phyloP scores from a whole-genome alignment of 2,329 filamentous ascomycete genomes.

The Aspergillus sp. region DNA sequence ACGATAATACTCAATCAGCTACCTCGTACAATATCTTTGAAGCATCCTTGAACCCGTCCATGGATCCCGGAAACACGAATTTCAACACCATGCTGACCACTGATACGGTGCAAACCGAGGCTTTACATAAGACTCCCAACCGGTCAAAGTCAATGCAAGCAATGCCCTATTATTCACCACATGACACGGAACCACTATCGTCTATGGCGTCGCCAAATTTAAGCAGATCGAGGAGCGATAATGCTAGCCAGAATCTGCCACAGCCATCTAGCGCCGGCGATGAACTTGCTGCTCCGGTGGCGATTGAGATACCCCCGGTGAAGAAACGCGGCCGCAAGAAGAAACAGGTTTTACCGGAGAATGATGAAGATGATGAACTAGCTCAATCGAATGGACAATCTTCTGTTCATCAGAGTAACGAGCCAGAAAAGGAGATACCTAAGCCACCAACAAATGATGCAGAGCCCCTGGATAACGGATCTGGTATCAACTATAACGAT shows the following conservation, averaged over 20 bases:
- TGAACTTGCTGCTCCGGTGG: conserved; percentile 22
- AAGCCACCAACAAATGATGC: conserved; percentile 13
- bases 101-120: conserved; percentile 3
- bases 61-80: not conserved
- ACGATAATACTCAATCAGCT: conserved; percentile 6
- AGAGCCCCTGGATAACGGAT: not conserved
- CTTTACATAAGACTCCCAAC: conserved; percentile 9
- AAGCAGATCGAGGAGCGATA: conserved; percentile 20
- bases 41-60: conserved; percentile 9
- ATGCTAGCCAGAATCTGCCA: conserved; percentile 5
- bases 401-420: conserved; percentile 1
- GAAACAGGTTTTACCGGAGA: conserved; percentile 19
- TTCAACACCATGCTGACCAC: not conserved
- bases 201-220: conserved; percentile 24
- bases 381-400: conserved; percentile 6
- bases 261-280: conserved; percentile 16
- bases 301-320: conserved; percentile 15
- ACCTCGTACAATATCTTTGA: conserved; percentile 20
- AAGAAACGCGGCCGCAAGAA: conserved; percentile 26
- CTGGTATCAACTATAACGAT: not conserved
- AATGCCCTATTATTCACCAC: conserved; percentile 24
- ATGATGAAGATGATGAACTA: conserved; percentile 26
- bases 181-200: conserved; percentile 37
- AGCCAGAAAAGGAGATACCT: conserved; percentile 14
- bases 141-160: conserved; percentile 23